phyloP scores from a whole-genome alignment of 2,329 filamentous ascomycete species.

The Alternaria conjuncta region DNA sequence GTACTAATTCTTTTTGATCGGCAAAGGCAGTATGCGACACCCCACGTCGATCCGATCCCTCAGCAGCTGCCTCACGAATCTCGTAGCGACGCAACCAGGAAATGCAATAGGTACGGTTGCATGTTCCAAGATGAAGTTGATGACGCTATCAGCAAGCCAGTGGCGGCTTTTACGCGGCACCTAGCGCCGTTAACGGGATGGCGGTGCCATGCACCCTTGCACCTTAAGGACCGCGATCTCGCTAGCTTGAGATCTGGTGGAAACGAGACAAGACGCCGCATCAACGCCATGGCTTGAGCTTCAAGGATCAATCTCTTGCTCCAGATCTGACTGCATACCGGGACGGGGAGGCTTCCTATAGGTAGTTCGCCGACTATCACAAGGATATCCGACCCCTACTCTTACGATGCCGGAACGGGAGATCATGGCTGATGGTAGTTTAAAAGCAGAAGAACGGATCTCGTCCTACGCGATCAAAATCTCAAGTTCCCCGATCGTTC shows the following conservation, averaged over 20 bases:
- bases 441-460: conserved; percentile 6
- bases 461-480: conserved; percentile 2
- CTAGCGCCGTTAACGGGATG: not conserved
- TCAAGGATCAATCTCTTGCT: not conserved
- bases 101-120: not conserved
- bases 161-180: not conserved
- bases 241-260: not conserved
- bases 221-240: not conserved
- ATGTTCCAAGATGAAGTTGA: not conserved
- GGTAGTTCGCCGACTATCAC: not conserved
- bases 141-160: not conserved
- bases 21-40: not conserved
- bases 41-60: not conserved
- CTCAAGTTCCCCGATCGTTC: not conserved
- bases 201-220: not conserved
- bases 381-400: not conserved
- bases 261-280: not conserved
- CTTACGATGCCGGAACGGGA: not conserved
- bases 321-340: not conserved
- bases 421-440: not conserved
- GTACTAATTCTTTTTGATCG: conserved; percentile 2
- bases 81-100: not conserved
- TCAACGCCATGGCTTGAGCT: not conserved
- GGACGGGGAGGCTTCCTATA: conserved; percentile 4
- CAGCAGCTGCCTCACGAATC: not conserved